Evolutionary conservation across 805 yeast genomes (phyloP), one percentile per base, ranked within the genome.

Genomic region (Kuraishia borneana): DNA sequence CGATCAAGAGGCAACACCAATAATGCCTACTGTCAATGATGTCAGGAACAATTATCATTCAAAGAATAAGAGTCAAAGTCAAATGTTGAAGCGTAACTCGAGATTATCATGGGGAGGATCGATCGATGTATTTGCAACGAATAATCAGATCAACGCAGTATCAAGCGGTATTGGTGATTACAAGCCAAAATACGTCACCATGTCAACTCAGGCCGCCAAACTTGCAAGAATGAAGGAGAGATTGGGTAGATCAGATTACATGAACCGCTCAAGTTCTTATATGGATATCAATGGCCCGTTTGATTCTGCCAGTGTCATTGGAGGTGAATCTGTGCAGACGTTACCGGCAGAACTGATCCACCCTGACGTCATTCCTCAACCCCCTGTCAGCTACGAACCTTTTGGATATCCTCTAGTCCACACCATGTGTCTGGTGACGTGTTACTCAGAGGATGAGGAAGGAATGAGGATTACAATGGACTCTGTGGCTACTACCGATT

Each of bases 401-500:
- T 84, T 70, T 56, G 81, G 77, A 0, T 84, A 62, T 46, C 85
- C 98, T 12, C 67, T 92, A 45, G 65, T 80, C 12, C 92, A 82
- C 45, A 65, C 76, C 0, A 69, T 83, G 47, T 75, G 79, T 44
- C 62, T 81, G 39, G 94, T 92, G 7, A 92, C 98, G 1, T 89
- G 96, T 50, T 92, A 92, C 51, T 87, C 96, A 2, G 98, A 92
- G 60, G 94, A 85, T 53, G 83, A 74, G 44, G 80, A 67, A 9
- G 95, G 94, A 41, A 57, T 92, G 38, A 69, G 97, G 47, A 75
- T 89, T 1, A 87, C 97, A 0, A 56, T 89, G 42, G 97, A 92
- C 54, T 89, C 97, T 2, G 53, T 92, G 34, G 83, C 95, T n/a
- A 84, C 95, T 1, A 85, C 96, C 1, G 95, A 85, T 42, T 92